Base-by-base conservation (phyloP, 352 stramenopile species). In the Phytopythium aichiense region DNA sequence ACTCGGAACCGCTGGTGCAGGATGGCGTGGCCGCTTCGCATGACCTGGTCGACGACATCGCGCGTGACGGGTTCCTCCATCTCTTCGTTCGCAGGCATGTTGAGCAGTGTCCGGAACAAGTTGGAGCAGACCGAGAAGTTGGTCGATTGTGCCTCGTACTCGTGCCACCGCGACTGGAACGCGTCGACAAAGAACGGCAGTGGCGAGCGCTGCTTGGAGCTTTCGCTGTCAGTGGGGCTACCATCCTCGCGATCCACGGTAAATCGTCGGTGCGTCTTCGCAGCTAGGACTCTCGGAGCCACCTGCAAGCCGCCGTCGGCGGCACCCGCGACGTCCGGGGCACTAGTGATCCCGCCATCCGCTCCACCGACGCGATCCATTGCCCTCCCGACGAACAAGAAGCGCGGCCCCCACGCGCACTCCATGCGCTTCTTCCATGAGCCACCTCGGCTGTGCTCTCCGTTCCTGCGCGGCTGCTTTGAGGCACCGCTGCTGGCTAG, bases 1-100 rank as follows among this genome's bases (percentile, higher is more conserved):
- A 88, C 81, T 22, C 83, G 82, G 64, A 89, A 92, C 20, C 85
- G 81, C 63, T 90, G 82, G 45, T 88, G 71, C 12, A 91, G 61
- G 35, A 92, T 54, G 2, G 81, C 38, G 48, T 94, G 85, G 4
- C 85, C 85, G 46, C 79, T 76, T 1, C 73, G 51, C 40, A 91
- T 60, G 65, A 94, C 67, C 59, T 79, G 72, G 0, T 71, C 66
- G 12, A 91, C 70, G 20, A 87, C 64, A 45, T 75, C 73, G 16
- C 82, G 80, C 28, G 74, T 69, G 31, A 83, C 67, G 37, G 79
- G 69, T 28, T 89, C 79, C 4, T 88, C 72, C 61, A 84, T 82
- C 38, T 83, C 70, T 63, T 84, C 73, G 20, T 71, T 59, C 18
- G 52, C 43, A 30, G 46, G 56, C 62, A 84, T 71, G 1, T 65